Evolutionary conservation across 805 yeast species (phyloP).

Genomic region (Barnettozyma californica): DNA sequence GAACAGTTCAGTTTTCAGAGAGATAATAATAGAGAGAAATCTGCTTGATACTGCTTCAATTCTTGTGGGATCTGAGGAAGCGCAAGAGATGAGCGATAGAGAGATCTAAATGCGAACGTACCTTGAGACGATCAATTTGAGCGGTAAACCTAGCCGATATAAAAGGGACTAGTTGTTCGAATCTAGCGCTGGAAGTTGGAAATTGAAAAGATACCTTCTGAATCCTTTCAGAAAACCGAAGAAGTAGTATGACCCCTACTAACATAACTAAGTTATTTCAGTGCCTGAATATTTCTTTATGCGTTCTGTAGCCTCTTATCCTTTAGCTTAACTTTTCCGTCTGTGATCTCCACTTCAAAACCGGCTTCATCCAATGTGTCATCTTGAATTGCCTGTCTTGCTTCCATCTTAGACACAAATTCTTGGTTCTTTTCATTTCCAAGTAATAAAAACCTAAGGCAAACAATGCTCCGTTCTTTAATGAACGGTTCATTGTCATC

Average conservation of each 20-base stretch:
- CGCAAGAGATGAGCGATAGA: not conserved
- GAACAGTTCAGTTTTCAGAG: not conserved
- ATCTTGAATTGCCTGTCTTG: conserved; percentile 56
- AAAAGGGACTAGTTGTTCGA: too few relatives aligned
- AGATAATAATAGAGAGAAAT: not conserved
- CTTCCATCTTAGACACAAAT: conserved; percentile 74
- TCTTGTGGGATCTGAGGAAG: not conserved
- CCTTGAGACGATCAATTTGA: too few relatives aligned
- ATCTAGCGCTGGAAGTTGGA: not conserved
- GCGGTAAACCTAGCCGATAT: too few relatives aligned
- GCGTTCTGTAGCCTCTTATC: conserved; percentile 16
- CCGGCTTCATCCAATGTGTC: conserved; percentile 67
- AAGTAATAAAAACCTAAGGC: conserved; percentile 63
- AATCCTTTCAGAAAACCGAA: too few relatives aligned
- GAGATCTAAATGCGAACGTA: too few relatives aligned
- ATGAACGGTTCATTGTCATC: conserved; percentile 87
- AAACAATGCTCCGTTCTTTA: conserved; percentile 77
- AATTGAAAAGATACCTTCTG: not conserved
- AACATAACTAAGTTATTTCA: not conserved
- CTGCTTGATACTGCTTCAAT: not conserved
- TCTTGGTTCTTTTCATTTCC: conserved; percentile 67
- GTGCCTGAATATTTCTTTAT: not conserved
- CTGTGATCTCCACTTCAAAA: conserved; percentile 62
- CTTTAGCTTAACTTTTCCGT: conserved; percentile 64
- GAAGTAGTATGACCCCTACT: too few relatives aligned